Evolutionary conservation across 2,329 filamentous ascomycete genomes (phyloP), one percentile per base, ranked within the genome.

Genomic region (Colletotrichum sp.): DNA sequence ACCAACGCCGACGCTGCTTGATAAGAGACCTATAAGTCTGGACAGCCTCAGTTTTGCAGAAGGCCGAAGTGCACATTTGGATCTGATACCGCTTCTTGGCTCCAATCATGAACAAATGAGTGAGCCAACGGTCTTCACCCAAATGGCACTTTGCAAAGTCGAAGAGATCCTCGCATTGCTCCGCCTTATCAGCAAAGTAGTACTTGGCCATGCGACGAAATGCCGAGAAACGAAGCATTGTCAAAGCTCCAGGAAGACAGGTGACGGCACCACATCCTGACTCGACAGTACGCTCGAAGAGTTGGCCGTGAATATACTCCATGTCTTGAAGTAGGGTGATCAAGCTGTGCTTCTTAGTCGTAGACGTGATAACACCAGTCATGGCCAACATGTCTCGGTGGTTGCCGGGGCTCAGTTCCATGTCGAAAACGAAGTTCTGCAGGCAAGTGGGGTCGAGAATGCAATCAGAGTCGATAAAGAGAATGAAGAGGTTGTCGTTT

Each of bases 31-130:
- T 87, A 84, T 96, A 96, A 4, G 94, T 96, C 85, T 98, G 96
- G 21, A 98, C 96, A 28, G 97, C 96, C 85, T 99, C 96, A 0
- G 97, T 99, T 86, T 99, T 99, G 91, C 97, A 99, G 84, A 99
- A 99, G 9, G 96, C 97, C 71, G 95, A 96, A 1, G 96, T 98
- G 85, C 97, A 98, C 93, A 99, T 96, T 85, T 98, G 95, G 77
- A 99, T 98, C 85, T 99, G 97, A 84, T 98, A 98, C 55, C 95
- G 91, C 84, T 98, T 93, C 87, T 96, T 95, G 60, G 96, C 96
- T 28, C 96, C 96, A 81, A 99, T 97, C 97, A 99, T 99, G 89
- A 99, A 98, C 75, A 99, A 90, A 87, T 99, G 97, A 2, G 96
- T 99, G 72, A 99, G 90, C 96, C 96, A 99, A 78, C 96, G 91